Evolutionary conservation across 2,329 filamentous ascomycete genomes (phyloP).

Genomic region (Leptographium flavum): DNA sequence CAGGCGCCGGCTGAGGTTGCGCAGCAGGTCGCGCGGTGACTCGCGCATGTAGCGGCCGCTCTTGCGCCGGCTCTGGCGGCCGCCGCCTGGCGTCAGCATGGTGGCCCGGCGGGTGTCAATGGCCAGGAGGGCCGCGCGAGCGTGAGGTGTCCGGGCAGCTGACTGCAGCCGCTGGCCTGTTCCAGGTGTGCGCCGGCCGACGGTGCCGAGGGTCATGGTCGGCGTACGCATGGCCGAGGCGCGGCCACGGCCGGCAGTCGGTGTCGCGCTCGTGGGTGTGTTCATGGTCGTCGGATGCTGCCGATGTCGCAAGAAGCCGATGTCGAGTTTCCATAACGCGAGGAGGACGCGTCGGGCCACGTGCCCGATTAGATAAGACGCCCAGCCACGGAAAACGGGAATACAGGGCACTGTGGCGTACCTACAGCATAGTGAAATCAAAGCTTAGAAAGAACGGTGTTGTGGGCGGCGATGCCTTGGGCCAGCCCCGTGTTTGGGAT

Average conservation of each 20-base stretch:
- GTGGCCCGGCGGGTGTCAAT: constrained; percentile 44
- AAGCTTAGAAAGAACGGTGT: too few relatives aligned
- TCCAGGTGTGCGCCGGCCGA: constrained; percentile 15
- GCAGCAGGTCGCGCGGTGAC: constrained; percentile 37
- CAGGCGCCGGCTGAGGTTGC: constrained; percentile 38
- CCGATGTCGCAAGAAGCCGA: too few relatives aligned
- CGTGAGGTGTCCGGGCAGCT: constrained; percentile 41
- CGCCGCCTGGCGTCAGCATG: constrained; percentile 42
- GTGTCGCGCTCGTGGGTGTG: neutral
- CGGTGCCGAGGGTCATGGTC: constrained; percentile 12
- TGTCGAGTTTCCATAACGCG: too few relatives aligned
- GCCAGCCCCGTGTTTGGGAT: too few relatives aligned
- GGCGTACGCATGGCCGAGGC: constrained; percentile 5
- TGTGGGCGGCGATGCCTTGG: too few relatives aligned
- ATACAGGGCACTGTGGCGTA: too few relatives aligned
- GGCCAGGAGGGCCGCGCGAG: constrained; percentile 42
- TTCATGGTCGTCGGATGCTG: too few relatives aligned
- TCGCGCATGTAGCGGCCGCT: constrained; percentile 42
- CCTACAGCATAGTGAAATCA: too few relatives aligned
- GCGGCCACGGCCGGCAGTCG: neutral
- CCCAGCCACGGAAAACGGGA: too few relatives aligned
- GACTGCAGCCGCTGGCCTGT: constrained; percentile 29
- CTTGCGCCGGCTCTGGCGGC: constrained; percentile 33
- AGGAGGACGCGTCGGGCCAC: too few relatives aligned
- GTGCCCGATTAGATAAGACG: too few relatives aligned